phyloP scores from a whole-genome alignment of 2,329 filamentous ascomycete species.

The Talaromyces pinophilus region DNA sequence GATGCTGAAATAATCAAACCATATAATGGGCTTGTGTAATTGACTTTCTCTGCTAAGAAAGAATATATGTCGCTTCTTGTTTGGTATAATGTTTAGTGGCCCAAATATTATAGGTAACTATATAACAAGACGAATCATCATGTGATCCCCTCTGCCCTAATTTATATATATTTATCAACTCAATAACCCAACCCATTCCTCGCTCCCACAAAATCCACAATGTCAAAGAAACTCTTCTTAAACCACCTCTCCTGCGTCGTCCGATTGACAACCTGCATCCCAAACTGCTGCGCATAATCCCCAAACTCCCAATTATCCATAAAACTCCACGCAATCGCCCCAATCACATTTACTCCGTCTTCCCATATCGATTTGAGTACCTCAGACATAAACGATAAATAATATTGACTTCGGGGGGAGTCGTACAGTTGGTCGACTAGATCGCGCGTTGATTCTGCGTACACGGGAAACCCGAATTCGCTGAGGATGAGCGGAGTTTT shows the following conservation, averaged over 20 bases:
- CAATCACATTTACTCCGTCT: slow-evolving; percentile 58
- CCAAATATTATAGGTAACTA: too few relatives aligned
- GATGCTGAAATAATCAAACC: neutral
- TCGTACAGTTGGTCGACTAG: slow-evolving; percentile 57
- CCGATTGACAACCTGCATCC: slow-evolving; percentile 58
- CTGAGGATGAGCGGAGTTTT: slow-evolving; percentile 49
- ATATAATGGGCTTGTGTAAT: neutral
- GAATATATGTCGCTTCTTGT: too few relatives aligned
- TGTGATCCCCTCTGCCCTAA: too few relatives aligned
- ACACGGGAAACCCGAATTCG: slow-evolving; percentile 62
- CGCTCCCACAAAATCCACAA: slow-evolving; percentile 53
- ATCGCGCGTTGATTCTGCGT: slow-evolving; percentile 48
- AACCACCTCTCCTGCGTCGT: slow-evolving; percentile 54
- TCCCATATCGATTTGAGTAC: slow-evolving; percentile 58
- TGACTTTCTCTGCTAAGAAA: neutral
- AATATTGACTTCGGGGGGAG: slow-evolving; percentile 56
- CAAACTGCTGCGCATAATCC: slow-evolving; percentile 53
- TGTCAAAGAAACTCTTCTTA: slow-evolving; percentile 62
- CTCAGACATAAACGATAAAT: slow-evolving; percentile 57
- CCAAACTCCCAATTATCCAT: slow-evolving; percentile 61
- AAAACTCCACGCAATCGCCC: slow-evolving; percentile 57
- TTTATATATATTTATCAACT: too few relatives aligned
- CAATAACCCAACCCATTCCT: slow-evolving; percentile 17
- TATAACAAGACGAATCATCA: too few relatives aligned
- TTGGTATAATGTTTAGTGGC: too few relatives aligned